phyloP scores from a whole-genome alignment of 2,329 filamentous ascomycete species.

The Trichoderma brevicompactum region DNA sequence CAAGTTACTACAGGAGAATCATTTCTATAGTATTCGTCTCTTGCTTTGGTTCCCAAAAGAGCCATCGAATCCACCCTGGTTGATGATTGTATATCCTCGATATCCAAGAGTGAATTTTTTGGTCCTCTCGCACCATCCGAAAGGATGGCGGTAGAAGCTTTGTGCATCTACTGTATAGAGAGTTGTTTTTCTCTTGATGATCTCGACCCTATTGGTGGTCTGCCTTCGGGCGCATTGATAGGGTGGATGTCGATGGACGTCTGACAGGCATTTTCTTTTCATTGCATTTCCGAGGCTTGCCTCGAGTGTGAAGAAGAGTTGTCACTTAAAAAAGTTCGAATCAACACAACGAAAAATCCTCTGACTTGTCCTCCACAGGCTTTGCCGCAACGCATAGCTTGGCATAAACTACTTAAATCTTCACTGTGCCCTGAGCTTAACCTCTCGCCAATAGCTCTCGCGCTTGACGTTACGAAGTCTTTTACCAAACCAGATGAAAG shows the following conservation, averaged over 20 bases:
- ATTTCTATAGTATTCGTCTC: conserved; percentile 97
- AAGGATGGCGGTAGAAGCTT: conserved; percentile 59
- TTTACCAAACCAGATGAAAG: conserved; percentile 55
- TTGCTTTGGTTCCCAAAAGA: conserved; percentile 90
- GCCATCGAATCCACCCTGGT: conserved; percentile 94
- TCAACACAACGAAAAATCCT: no score
- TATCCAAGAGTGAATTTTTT: conserved; percentile 82
- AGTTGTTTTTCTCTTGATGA: conserved; percentile 75
- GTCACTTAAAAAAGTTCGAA: no score
- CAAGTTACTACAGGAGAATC: conserved; percentile 67
- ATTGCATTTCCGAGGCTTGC: conserved; percentile 53
- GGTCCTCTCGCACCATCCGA: conserved; percentile 63
- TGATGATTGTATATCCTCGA: conserved; percentile 89
- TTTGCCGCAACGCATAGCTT: no score
- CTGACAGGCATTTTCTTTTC: conserved; percentile 76
- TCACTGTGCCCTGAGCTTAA: conserved; percentile 13
- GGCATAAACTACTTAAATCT: no score
- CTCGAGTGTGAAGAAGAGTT: conserved; percentile 57
- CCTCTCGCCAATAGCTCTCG: conserved; percentile 33
- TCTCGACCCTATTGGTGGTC: conserved; percentile 77
- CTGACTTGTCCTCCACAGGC: no score
- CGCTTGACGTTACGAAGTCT: conserved; percentile 32
- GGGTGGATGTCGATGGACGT: conserved; percentile 87
- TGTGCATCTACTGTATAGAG: conserved; percentile 68
- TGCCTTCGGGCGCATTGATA: conserved; percentile 75